A percentile compares a stretch with the other conserved stretches of the same genome.
Conservation (phyloP, 225 moss, liverwort and hornwort species). For the Antitrichia curtipendula region DNA sequence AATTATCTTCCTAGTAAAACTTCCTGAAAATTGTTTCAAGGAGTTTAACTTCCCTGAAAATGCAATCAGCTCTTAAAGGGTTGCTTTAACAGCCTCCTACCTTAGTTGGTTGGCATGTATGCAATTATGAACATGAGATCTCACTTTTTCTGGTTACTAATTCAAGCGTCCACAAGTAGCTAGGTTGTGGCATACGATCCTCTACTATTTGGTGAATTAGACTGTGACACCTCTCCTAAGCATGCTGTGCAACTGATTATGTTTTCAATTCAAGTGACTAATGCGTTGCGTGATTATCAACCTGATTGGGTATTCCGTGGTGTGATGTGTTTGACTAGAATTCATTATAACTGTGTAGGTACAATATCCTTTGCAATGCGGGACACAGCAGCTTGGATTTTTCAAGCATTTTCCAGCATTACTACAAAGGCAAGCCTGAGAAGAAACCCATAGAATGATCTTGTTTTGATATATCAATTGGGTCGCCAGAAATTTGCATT, state of each 20-base stretch:
- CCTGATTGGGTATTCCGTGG: neutral
- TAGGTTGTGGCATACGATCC: neutral
- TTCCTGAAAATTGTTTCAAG: too few species aligned
- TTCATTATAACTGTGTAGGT: constrained; percentile 26
- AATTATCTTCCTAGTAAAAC: too few species aligned
- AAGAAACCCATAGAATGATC: neutral
- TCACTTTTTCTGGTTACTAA: neutral
- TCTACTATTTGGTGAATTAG: neutral
- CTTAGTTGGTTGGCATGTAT: neutral
- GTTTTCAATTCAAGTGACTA: neutral
- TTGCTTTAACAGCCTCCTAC: too few species aligned
- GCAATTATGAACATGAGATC: neutral
- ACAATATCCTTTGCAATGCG: constrained; percentile 38
- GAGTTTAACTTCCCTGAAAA: too few species aligned
- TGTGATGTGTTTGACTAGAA: neutral
- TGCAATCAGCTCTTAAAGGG: too few species aligned
- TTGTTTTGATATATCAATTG: too few species aligned
- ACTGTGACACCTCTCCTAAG: neutral
- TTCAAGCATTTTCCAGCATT: constrained; percentile 59
- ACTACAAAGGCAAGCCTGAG: constrained; percentile 56
- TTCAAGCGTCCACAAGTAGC: neutral
- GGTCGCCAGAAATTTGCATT: too few species aligned
- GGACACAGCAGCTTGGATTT: constrained; percentile 66
- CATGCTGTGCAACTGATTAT: neutral
- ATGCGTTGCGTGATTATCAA: neutral